Conservation (phyloP, 371 early-diverging fungal genomes). For the Thermomucor indicae-seudaticae region DNA sequence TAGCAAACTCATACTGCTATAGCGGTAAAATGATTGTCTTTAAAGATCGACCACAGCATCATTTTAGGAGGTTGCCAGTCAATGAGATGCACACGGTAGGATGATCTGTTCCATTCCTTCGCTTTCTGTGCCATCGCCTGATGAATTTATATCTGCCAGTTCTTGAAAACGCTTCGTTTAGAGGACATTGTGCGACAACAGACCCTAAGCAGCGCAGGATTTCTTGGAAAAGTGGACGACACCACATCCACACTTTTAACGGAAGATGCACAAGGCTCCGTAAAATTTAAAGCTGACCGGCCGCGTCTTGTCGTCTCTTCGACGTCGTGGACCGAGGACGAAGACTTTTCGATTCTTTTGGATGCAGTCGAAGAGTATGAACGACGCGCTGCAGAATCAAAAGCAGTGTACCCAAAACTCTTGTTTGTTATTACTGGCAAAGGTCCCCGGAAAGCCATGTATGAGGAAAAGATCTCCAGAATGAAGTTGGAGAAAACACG, state of each 20-base stretch:
- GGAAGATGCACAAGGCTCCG: slow-evolving; percentile 17
- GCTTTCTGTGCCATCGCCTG: too few species aligned
- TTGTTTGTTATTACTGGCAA: slow-evolving; percentile 91
- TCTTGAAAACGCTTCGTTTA: slow-evolving; percentile 30
- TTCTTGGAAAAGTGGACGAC: slow-evolving; percentile 18
- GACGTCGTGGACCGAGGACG: slow-evolving; percentile 97
- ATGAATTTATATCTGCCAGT: too few species aligned
- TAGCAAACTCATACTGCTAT: too few species aligned
- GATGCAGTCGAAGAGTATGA: slow-evolving; percentile 66
- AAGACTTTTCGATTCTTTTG: slow-evolving; percentile 84
- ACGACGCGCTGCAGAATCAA: slow-evolving; percentile 8
- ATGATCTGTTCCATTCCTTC: too few species aligned
- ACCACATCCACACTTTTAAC: slow-evolving; percentile 40
- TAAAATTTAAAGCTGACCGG: slow-evolving; percentile 44
- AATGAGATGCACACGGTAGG: slow-evolving; percentile 62
- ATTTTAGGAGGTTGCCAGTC: slow-evolving; percentile 55
- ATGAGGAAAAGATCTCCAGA: slow-evolving; percentile 56
- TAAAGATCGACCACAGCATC: slow-evolving; percentile 69
- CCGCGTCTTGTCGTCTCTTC: slow-evolving; percentile 80
- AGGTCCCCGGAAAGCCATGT: slow-evolving; percentile 77
- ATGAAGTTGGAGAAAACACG: slow-evolving; percentile 52
- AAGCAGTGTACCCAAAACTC: slow-evolving; percentile 50
- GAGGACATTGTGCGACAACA: slow-evolving; percentile 38
- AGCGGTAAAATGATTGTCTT: slow-evolving; percentile 66
- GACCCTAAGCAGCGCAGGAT: slow-evolving; percentile 16